These are phyloP conservation scores for Suillus fuscotomentosus DNA, from an alignment of 768 basidiomycete genomes.

Conservation along the genomic window DNA sequence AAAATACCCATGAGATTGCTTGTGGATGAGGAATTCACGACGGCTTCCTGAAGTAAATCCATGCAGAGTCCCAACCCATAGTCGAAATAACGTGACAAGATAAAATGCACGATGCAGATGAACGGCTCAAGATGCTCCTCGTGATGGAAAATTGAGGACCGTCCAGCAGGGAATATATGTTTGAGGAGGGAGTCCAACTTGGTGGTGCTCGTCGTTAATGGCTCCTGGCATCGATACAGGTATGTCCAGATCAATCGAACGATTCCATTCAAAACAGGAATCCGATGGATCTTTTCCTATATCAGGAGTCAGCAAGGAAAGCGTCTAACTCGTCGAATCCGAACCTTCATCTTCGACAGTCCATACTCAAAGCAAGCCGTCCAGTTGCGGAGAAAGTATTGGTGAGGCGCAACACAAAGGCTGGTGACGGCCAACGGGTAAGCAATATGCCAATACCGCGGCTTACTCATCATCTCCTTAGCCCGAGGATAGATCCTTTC, in stretches of 20 bases:
- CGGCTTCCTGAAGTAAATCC: conserved; percentile 74
- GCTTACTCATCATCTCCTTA: conserved; percentile 82
- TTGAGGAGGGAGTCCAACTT: conserved; percentile 76
- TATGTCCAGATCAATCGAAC: conserved; percentile 91
- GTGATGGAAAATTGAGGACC: conserved; percentile 54
- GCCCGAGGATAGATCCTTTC: conserved; percentile 81
- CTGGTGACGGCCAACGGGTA: conserved; percentile 83
- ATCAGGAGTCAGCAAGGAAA: conserved; percentile 6
- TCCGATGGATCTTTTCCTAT: conserved; percentile 78
- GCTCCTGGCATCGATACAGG: conserved; percentile 89
- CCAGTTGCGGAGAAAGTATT: conserved; percentile 86
- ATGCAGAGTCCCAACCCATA: conserved; percentile 81
- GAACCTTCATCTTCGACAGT: conserved; percentile 78
- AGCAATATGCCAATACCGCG: conserved; percentile 85
- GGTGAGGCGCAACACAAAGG: conserved; percentile 84
- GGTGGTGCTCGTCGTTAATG: conserved; percentile 72
- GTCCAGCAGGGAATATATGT: conserved; percentile 75
- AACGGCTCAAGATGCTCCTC: conserved; percentile 81
- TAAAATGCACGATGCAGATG: conserved; percentile 76
- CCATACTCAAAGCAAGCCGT: conserved; percentile 67
- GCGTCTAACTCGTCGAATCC: conserved; percentile 1
- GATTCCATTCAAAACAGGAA: conserved; percentile 76
- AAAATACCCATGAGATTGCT: conserved; percentile 41
- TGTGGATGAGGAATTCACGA: conserved; percentile 38
- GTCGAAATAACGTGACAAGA: conserved; percentile 81